Base-by-base conservation (phyloP, 352 stramenopile species). In the Phytopythium vexans region DNA sequence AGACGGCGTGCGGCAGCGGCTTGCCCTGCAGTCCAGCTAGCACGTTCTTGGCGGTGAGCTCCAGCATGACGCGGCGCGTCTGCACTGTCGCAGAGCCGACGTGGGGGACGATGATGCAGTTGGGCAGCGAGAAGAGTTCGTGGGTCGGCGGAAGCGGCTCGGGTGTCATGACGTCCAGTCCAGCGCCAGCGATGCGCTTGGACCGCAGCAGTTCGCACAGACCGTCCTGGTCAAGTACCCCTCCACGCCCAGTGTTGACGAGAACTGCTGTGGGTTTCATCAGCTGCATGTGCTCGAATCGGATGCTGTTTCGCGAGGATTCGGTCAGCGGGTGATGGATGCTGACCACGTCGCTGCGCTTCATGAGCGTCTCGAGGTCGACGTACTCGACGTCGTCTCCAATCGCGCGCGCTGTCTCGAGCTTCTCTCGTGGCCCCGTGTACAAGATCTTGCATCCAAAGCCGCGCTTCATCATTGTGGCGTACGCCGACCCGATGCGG, bases 171-270 rank as follows among this genome's bases (percentile, higher is more conserved):
- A 95, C 91, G 58, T 98, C 89, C 36, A 98, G 67, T 32, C 67
- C 79, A 6, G 79, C 82, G 7, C 64, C 73, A 10, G 75, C 77
- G 48, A 92, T 80, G 66, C 8, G 49, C 67, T 4, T 14, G 15
- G 7, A 41, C 40, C n/a, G n/a, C 1, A 92, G 65, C 4, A 74
- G 77, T 3, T 74, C 21, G 15, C 72, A 49, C 2, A 92, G 71
- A 27, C 80, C 81, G 31, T 91, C 77, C 54, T 96, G 91, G 59
- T 97, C 85, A 36, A 98, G 77, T 44, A 97, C 75, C 27, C 93
- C 89, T 37, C 92, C 92, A 39, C 92, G 76, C 37, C 86, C 86
- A 52, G 94, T 97, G 66, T 98, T 98, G 39, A 98, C 84, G 41
- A 98, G 71, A 45, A 96, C 83, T 15, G 89, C 84, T 34, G 66